Evolutionary conservation across 2,329 filamentous ascomycete genomes (phyloP).

Genomic region (Didymella pinodella): DNA sequence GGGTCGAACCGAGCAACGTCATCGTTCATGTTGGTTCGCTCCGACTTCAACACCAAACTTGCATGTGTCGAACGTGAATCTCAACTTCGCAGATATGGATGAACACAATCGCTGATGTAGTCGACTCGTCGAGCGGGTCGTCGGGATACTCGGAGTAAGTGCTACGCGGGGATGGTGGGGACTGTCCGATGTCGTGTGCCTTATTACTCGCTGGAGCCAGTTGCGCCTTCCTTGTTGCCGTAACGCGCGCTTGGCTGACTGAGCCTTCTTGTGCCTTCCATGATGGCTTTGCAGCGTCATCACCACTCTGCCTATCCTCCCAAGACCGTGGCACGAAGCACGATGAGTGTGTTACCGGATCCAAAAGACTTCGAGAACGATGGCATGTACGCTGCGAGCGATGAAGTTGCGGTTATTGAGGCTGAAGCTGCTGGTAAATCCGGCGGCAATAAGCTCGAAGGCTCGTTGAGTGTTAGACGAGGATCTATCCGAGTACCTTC

Average conservation of each 20-base stretch:
- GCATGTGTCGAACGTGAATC: background rate
- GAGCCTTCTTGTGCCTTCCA: conserved; percentile 18
- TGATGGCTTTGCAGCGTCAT: conserved; percentile 23
- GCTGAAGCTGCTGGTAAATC: conserved; percentile 34
- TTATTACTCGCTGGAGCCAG: conserved; percentile 31
- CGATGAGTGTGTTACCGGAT: conserved; percentile 33
- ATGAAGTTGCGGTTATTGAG: conserved; percentile 19
- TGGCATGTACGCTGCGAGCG: conserved; percentile 26
- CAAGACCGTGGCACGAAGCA: conserved; percentile 28
- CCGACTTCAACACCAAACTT: background rate
- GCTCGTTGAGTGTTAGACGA: conserved; percentile 33
- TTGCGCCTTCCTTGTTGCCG: conserved; percentile 36
- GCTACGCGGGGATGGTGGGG: conserved; percentile 20
- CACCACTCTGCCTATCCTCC: conserved; percentile 16
- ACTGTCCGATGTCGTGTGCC: conserved; percentile 27
- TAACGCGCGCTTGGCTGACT: conserved; percentile 31
- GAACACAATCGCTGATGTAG: conserved; percentile 5
- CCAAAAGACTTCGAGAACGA: conserved; percentile 29
- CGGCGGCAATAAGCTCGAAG: conserved; percentile 39
- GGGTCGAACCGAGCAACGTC: conserved; percentile 6
- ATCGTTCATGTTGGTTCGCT: background rate
- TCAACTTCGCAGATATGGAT: background rate
- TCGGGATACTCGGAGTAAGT: conserved; percentile 17
- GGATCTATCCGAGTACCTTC: conserved; percentile 46
- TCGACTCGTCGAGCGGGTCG: background rate